Evolutionary conservation across 495 filamentous ascomycete genomes (phyloP).

Genomic region (Astrothelium subdiscretum): DNA sequence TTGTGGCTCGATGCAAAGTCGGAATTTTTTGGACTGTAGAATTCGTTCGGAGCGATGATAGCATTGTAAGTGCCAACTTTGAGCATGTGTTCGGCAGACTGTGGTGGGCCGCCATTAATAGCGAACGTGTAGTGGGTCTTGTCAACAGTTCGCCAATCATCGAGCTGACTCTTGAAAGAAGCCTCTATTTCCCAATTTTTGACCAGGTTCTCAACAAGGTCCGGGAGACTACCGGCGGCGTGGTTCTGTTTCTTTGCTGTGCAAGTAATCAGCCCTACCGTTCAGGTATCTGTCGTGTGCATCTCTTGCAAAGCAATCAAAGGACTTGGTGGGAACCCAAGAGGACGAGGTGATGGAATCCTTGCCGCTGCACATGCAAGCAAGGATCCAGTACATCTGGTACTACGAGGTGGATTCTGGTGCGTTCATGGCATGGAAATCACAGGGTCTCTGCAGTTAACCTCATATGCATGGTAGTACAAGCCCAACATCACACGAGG

Average conservation of each 20-base stretch:
- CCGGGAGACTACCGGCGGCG: conserved; percentile 41
- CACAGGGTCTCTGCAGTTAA: background rate
- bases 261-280: background rate
- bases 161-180: conserved; percentile 46
- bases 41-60: conserved; percentile 47
- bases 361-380: background rate
- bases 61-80: conserved; percentile 57
- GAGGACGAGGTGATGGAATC: background rate
- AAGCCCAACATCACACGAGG: background rate
- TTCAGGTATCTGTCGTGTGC: background rate
- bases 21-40: conserved; percentile 46
- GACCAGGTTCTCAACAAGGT: conserved; percentile 55
- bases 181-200: conserved; percentile 66
- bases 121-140: conserved; percentile 43
- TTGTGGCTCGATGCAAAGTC: conserved; percentile 52
- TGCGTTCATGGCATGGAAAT: no score
- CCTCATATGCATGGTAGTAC: background rate
- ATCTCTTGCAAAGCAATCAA: no score
- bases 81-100: conserved; percentile 53
- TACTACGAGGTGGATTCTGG: background rate
- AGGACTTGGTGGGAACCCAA: no score
- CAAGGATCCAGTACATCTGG: background rate
- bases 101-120: conserved; percentile 45
- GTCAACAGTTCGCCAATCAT: conserved; percentile 55
- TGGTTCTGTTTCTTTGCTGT: conserved; percentile 45